Base-by-base conservation (phyloP, 2,329 filamentous ascomycete genomes). In the Claviceps cyperi region DNA sequence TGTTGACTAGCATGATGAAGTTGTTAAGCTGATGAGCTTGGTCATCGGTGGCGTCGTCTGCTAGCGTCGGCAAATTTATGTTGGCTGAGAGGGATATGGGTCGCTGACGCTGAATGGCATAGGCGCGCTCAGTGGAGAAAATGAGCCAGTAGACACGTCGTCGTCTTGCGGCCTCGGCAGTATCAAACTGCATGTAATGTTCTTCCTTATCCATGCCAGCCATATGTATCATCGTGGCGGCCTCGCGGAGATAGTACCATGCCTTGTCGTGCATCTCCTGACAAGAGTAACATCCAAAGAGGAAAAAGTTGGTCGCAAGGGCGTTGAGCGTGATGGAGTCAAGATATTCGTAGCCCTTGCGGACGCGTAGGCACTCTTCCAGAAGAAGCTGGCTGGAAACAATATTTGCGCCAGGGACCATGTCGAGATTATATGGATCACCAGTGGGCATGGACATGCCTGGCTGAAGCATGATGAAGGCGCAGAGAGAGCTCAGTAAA, bases 191-290 rank as follows among this genome's bases (percentile, higher is more conserved):
- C 43, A 73, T 57, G 60, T 86, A 88, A 8, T 74, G 69, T 21
- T 79, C 75, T 58, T 83, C 80, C 61, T 78, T 78, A 58, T 75
- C 71, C 76, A 83, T 76, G 49, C 72, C 73, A 28, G 71, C 64
- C 57, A 83, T 75, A 57, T 80, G 74, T 28, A 76, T 73, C 64
- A 91, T 71, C 5, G 85, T 89, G 1, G 80, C 83, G 5, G 84
- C 83, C 64, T 92, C 86, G 24, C 85, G 80, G 9, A 91, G 69
- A 61, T 87, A 80, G 60, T 81, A 89, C 85, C 86, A 91, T 1
- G 84, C 85, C 62, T 81, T 81, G 54, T 84, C 80, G 62, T 89
- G 83, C 62, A 81, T 73, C 54, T 88, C 83, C 45, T 86, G 68
- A 38, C 79, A 82, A 53, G 84, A 83, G 62, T 83, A 79, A 51